Evolutionary conservation across 176 grass and related monocot species (phyloP), one percentile per base, ranked within the genome.

Genomic region (Lolium rigidum): DNA sequence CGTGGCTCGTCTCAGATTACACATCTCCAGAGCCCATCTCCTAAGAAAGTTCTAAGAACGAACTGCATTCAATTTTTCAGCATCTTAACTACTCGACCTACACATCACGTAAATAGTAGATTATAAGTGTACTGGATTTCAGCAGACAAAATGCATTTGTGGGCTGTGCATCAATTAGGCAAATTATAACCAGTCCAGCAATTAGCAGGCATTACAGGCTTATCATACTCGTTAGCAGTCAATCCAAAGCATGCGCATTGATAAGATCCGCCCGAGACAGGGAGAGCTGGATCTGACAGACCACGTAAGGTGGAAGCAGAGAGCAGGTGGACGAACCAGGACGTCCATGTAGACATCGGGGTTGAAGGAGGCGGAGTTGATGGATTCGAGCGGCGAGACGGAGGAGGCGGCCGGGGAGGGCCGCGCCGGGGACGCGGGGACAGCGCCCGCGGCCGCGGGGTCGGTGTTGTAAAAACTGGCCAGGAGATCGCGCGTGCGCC

Each of bases 381-480:
- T 96, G 87, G 97, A 91, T 57, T 94, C 97, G 22, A 94, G 88
- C 18, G 97, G 90, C 41, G 93, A 92, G n/a, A 74, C 81, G 4
- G 75, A 41, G 50, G 85, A 55, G 3, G 70, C 76, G 21, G 90
- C 63, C 25, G 83, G 64, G 61, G 83, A 76, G 38, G 82, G 70
- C 54, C 75, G 58, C 58, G 55, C 60, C 6, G 80, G 47, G 46
- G 72, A 86, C 3, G 81, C 60, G 37, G 85, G n/a, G 22, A 9
- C 22, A 22, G 82, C 81, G 11, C 58, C 83, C 24, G 43, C 48
- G 47, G 70, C 72, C 1, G 88, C 88, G 16, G 89, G 79, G 56
- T 87, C 87, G 55, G 94, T 91, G 92, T 88, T 93, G 88, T 99
- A 99, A 88, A 99, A 99, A 63, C 97, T 99, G 6, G 97, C 94